phyloP scores from a whole-genome alignment of 2,329 filamentous ascomycete species.

The Xylaria sp. region DNA sequence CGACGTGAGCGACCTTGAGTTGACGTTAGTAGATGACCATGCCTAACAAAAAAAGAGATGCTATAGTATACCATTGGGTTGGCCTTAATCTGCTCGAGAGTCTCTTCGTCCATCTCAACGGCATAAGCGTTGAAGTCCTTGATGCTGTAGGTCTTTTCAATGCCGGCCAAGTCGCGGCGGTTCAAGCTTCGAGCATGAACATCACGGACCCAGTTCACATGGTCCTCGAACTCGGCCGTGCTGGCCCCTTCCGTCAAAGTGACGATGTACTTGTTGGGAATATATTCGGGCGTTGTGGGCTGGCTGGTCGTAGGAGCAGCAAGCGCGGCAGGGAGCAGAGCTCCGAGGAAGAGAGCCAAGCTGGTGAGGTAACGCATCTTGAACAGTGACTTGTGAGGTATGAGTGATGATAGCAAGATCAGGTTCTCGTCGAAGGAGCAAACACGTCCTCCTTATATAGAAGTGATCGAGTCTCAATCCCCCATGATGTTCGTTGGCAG shows the following conservation, averaged over 20 bases:
- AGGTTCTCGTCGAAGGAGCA: neutral
- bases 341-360: constrained; percentile 29
- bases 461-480: neutral
- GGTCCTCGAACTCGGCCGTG: constrained; percentile 31
- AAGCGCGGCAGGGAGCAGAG: constrained; percentile 28
- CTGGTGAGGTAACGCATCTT: constrained; percentile 29
- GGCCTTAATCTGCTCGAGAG: constrained; percentile 29
- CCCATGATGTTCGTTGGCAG: constrained; percentile 1
- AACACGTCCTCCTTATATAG: constrained; percentile 14
- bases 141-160: constrained; percentile 41
- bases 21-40: neutral
- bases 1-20: constrained; percentile 28
- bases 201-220: constrained; percentile 33
- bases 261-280: constrained; percentile 33
- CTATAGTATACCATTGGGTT: constrained; percentile 20
- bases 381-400: constrained; percentile 3
- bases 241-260: constrained; percentile 30
- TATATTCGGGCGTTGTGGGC: constrained; percentile 20
- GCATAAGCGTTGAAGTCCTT: constrained; percentile 39
- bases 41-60: neutral
- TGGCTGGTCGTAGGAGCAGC: constrained; percentile 26
- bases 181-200: constrained; percentile 35
- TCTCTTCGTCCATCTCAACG: constrained; percentile 39
- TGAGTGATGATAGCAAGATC: constrained; percentile 7
- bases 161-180: constrained; percentile 32